Conservation (phyloP, 2,329 filamentous ascomycete species). For the Neonectria neomacrospora region DNA sequence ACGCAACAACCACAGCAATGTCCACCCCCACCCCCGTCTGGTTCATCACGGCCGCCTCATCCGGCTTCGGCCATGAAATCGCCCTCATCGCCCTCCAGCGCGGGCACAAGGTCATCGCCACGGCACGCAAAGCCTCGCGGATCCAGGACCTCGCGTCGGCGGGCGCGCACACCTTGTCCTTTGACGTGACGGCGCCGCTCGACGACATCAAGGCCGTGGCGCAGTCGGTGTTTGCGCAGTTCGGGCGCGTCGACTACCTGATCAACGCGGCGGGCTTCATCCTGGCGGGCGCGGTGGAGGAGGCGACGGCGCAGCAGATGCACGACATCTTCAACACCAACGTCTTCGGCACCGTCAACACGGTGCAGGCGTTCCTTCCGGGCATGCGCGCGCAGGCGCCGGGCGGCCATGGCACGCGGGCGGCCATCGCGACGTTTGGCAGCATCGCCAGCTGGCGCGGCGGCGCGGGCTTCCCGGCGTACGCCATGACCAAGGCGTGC, state of each 20-base stretch:
- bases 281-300: slow-evolving; percentile 56
- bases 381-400: slow-evolving; percentile 55
- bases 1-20: slow-evolving; percentile 17
- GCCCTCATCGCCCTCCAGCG: slow-evolving; percentile 55
- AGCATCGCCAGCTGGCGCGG: slow-evolving; percentile 58
- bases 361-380: slow-evolving; percentile 60
- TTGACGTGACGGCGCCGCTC: slow-evolving; percentile 59
- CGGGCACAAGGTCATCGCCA: slow-evolving; percentile 63
- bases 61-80: slow-evolving; percentile 61
- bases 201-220: slow-evolving; percentile 51
- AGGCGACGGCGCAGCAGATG: slow-evolving; percentile 51
- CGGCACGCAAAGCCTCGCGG: slow-evolving; percentile 55
- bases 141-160: slow-evolving; percentile 55
- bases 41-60: slow-evolving; percentile 64
- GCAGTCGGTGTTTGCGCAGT: slow-evolving; percentile 45
- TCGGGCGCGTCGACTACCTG: slow-evolving; percentile 58
- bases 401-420: slow-evolving; percentile 40
- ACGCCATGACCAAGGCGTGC: slow-evolving; percentile 59
- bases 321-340: slow-evolving; percentile 61
- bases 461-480: slow-evolving; percentile 52
- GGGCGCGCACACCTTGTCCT: slow-evolving; percentile 56
- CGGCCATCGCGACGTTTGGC: slow-evolving; percentile 57
- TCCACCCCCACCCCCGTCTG: slow-evolving; percentile 52
- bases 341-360: slow-evolving; percentile 62
- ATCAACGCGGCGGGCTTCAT: slow-evolving; percentile 61